A percentile compares a stretch with the other conserved stretches of the same genome.
phyloP scores from a whole-genome alignment of 805 yeast species.

The Teunomyces barrocoloradensis region DNA sequence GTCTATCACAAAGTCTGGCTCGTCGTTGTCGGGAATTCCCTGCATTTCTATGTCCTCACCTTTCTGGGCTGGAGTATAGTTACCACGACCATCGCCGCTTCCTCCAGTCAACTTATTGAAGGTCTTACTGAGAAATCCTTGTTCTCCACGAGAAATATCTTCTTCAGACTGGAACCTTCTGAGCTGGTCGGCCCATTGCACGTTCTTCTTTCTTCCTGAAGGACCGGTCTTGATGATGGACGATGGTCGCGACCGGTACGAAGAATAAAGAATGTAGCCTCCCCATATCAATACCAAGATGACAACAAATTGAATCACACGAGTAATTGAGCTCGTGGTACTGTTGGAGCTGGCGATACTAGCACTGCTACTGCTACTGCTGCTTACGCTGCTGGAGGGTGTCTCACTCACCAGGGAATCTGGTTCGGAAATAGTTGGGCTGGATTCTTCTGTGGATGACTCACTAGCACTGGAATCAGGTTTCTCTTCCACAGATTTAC shows the following conservation, averaged over 20 bases:
- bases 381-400: background rate
- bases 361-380: background rate
- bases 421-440: background rate
- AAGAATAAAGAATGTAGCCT: conserved; percentile 33
- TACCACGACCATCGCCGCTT: conserved; percentile 19
- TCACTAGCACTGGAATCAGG: background rate
- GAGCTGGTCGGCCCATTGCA: conserved; percentile 48
- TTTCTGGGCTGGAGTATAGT: conserved; percentile 22
- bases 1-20: conserved; percentile 41
- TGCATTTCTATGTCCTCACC: conserved; percentile 25
- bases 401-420: background rate
- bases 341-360: conserved; percentile 1
- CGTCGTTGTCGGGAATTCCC: background rate
- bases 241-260: conserved; percentile 38
- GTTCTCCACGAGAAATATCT: conserved; percentile 17
- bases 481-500: background rate
- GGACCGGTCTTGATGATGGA: conserved; percentile 39
- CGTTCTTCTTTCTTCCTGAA: conserved; percentile 39
- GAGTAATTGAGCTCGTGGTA: conserved; percentile 25
- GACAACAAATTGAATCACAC: conserved; percentile 40
- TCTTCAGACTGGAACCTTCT: conserved; percentile 29
- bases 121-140: conserved; percentile 38
- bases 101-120: conserved; percentile 29
- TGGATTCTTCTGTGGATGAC: background rate
- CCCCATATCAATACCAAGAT: conserved; percentile 41